Percentiles rank a stretch among this genome's conserved stretches.
These are phyloP conservation scores for Coemansia sp. DNA, from an alignment of 192 early-diverging fungal species.

Conservation along the genomic window DNA sequence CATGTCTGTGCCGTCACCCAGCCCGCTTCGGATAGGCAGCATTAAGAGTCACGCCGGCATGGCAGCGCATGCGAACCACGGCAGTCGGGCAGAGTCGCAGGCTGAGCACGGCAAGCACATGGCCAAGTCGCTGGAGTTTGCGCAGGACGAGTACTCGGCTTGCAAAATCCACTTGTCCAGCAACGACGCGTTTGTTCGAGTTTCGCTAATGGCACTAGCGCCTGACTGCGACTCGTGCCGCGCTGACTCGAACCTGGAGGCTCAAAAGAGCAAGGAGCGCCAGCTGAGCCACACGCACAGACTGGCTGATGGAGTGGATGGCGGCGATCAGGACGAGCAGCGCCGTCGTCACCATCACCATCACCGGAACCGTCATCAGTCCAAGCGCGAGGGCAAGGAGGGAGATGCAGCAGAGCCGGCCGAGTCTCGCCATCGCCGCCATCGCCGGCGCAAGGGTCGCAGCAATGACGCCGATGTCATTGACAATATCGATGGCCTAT, in stretches of 20 bases:
- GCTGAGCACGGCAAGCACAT: slow-evolving; percentile 6
- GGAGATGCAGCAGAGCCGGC: background rate
- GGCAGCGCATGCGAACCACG: background rate
- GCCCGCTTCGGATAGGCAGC: slow-evolving; percentile 12
- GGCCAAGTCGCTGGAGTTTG: slow-evolving; percentile 30
- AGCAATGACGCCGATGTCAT: slow-evolving; percentile 14
- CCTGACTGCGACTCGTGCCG: slow-evolving; percentile 50
- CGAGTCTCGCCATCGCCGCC: slow-evolving; percentile 17
- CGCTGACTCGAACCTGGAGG: slow-evolving; percentile 19
- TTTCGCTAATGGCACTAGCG: slow-evolving; percentile 49
- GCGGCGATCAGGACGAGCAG: background rate
- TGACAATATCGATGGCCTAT: slow-evolving; percentile 37
- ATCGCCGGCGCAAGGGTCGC: slow-evolving; percentile 17
- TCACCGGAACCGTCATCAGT: slow-evolving; percentile 6
- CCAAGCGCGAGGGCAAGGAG: background rate
- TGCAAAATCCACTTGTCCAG: slow-evolving; percentile 40
- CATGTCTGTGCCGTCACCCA: slow-evolving; percentile 2
- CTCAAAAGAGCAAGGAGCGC: slow-evolving; percentile 36
- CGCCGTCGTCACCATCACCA: slow-evolving; percentile 20
- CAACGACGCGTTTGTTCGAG: slow-evolving; percentile 44
- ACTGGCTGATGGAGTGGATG: slow-evolving; percentile 7
- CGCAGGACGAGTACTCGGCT: slow-evolving; percentile 42
- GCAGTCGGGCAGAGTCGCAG: background rate
- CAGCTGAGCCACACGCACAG: slow-evolving; percentile 30
- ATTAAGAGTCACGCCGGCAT: background rate